A percentile compares a stretch with the other conserved stretches of the same genome.
phyloP scores from a whole-genome alignment of 352 stramenopile species.

The Pythium sp. region DNA sequence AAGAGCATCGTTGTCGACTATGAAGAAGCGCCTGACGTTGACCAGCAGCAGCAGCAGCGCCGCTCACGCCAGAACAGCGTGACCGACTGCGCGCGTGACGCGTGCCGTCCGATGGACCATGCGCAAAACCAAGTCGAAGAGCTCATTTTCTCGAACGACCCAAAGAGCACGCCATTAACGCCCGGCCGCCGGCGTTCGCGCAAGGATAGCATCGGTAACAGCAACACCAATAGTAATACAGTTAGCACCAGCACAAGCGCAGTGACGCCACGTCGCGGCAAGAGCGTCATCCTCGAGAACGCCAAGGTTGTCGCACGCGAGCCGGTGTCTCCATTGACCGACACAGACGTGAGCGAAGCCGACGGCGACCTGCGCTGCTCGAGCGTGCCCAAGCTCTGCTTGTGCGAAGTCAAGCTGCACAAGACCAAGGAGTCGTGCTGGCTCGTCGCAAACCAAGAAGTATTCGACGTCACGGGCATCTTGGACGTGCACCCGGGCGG shows the following conservation, averaged over 20 bases:
- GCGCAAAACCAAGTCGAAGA: slow-evolving; percentile 13
- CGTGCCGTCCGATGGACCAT: slow-evolving; percentile 40
- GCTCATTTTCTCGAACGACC: slow-evolving; percentile 6
- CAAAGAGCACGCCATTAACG: slow-evolving; percentile 8
- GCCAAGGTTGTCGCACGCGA: slow-evolving; percentile 10
- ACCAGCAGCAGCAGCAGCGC: slow-evolving; percentile 21
- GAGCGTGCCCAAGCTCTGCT: slow-evolving; percentile 61
- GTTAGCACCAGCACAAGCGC: background rate
- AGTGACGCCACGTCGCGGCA: slow-evolving; percentile 23
- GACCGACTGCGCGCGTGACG: slow-evolving; percentile 37
- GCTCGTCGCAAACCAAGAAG: slow-evolving; percentile 89
- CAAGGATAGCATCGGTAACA: slow-evolving; percentile 20
- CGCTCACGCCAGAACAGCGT: slow-evolving; percentile 19
- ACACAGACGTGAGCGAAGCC: slow-evolving; percentile 20
- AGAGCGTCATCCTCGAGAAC: slow-evolving; percentile 29
- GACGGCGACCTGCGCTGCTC: slow-evolving; percentile 46
- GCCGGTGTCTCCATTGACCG: slow-evolving; percentile 12
- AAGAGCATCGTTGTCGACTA: slow-evolving; percentile 66
- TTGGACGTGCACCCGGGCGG: slow-evolving; percentile 74
- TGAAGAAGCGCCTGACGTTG: slow-evolving; percentile 27
- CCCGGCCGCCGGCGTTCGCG: slow-evolving; percentile 27
- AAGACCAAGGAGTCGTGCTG: slow-evolving; percentile 91
- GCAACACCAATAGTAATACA: background rate
- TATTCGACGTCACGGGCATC: slow-evolving; percentile 86
- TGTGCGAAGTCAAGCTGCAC: slow-evolving; percentile 84